Evolutionary conservation across 2,329 filamentous ascomycete genomes (phyloP), one percentile per base, ranked within the genome.

Genomic region (Cryphonectria japonica): DNA sequence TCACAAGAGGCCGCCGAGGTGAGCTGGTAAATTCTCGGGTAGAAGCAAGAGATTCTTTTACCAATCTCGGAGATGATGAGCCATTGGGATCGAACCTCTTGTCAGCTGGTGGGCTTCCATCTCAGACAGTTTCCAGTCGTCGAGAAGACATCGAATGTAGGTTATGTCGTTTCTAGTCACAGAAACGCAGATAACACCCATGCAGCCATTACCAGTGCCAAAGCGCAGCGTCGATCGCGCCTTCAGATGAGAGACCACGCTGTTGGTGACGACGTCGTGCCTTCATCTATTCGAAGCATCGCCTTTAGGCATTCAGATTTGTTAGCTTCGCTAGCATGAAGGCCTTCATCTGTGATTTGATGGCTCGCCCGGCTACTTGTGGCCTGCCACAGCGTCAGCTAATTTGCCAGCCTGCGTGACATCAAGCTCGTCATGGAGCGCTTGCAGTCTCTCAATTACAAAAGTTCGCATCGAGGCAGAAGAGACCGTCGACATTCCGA

Each of bases 401-500:
- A 86, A 80, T 8, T 79, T 76, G 19, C 81, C 78, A 0, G 85
- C 85, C 75, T 86, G 84, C 52, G 80, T 77, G 5, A 85, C 76
- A 0, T 83, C 83, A 16, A 83, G 84, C 76, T 86, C 85, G 62
- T 79, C 78, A 69, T 83, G 81, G 34, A 87, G 81, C 13, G 82
- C 82, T 61, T 80, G 76, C 54, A 87, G 77, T n/a, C 84, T 78
- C 26, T 82, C 80, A 19, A 86, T 76, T 1, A 84, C 82, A 62
- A 85, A 87, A 3, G 79, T 76, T 64, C 81, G 82, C 74, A 82
- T 82, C 64, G 81, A 78, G 3, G 76, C 73, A 0, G 80, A 80
- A 71, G 84, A 85, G 3, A 80, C 82, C 0, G 83, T 83, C 29
- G 84, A 85, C 76, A 85, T 82, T 68, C 85, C 85, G 9, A 84